Percentiles rank a stretch among this genome's conserved stretches.
Evolutionary conservation across 2,329 filamentous ascomycete genomes (phyloP).

Genomic region (Cordyceps cicadae): DNA sequence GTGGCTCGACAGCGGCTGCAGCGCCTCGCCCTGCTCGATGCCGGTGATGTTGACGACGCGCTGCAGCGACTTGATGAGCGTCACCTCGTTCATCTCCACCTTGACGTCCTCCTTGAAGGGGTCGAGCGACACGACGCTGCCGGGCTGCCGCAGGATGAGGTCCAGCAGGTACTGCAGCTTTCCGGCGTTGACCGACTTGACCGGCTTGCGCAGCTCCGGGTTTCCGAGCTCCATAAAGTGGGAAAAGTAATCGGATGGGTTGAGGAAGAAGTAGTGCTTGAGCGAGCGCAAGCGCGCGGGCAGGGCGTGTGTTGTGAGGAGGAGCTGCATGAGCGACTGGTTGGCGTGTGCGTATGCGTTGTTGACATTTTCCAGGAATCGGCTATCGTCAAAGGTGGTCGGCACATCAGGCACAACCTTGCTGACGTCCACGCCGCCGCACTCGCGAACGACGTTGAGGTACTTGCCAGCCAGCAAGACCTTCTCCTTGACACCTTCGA

Average conservation of each 20-base stretch:
- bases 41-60: constrained; percentile 94
- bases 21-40: constrained; percentile 79
- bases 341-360: constrained; percentile 93
- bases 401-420: constrained; percentile 85
- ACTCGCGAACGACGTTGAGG: constrained; percentile 93
- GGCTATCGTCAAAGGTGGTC: constrained; percentile 79
- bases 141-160: constrained; percentile 89
- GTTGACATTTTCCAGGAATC: constrained; percentile 94
- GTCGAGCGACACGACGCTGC: constrained; percentile 86
- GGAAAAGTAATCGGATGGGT: constrained; percentile 94
- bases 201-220: constrained; percentile 83
- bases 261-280: constrained; percentile 99
- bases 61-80: constrained; percentile 88
- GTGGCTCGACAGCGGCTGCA: constrained; percentile 62
- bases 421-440: constrained; percentile 89
- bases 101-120: constrained; percentile 98
- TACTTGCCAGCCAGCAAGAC: constrained; percentile 95
- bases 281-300: constrained; percentile 80
- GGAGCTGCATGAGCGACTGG: constrained; percentile 79
- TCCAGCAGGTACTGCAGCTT: constrained; percentile 96
- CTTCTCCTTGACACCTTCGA: constrained; percentile 86
- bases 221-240: constrained; percentile 91
- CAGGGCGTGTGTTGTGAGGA: constrained; percentile 86
- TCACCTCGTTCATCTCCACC: constrained; percentile 92
- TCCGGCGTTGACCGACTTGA: constrained; percentile 78